Evolutionary conservation across 2,329 filamentous ascomycete species (phyloP), one percentile per base, ranked within the genome.

Genomic region (Emericellopsis cladophorae): DNA sequence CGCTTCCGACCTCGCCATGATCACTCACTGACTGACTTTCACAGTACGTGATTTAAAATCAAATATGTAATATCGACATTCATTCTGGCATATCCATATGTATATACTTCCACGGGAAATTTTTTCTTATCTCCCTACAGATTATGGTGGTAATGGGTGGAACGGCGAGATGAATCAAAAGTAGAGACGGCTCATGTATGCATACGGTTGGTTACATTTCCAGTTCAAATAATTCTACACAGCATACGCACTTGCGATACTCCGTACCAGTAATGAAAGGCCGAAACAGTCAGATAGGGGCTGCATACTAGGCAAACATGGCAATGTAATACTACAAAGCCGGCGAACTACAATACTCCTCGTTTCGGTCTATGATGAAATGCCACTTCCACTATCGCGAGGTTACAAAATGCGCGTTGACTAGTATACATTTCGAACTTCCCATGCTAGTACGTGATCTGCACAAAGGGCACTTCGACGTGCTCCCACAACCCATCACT

Each of bases 401-500:
- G 35, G 16, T 39, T 42, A 29, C 29, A 40, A 40, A 31, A 43
- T 40, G 41, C 35, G 36, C 36, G 32, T 21, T 59, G 58, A 67
- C 60, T 70, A 69, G 66, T 70, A 61, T 72, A 72, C 68, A 69
- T 60, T 60, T 62, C 59, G 53, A 22, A 24, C 42, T 5, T 40
- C 38, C 39, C 33, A 37, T 23, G 31, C 31, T 15, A 33, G 35
- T 43, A 49, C 43, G 44, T 49, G 46, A 48, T 49, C 46, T 48
- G 46, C 42, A 41, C 43, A 37, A 36, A 21, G 37, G 46, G 46
- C 37, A 29, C 26, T 29, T 12, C 3, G 26, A 9, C 26, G 26
- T 29, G 26, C 26, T 3, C 26, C 48, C 43, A 47, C 41, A 12
- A 48, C 45, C 51, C 46, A 44, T 46, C 47, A 46, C 46, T 29